phyloP scores from a whole-genome alignment of 1,284 basidiomycete genomes.

The Ceratobasidium sp. region DNA sequence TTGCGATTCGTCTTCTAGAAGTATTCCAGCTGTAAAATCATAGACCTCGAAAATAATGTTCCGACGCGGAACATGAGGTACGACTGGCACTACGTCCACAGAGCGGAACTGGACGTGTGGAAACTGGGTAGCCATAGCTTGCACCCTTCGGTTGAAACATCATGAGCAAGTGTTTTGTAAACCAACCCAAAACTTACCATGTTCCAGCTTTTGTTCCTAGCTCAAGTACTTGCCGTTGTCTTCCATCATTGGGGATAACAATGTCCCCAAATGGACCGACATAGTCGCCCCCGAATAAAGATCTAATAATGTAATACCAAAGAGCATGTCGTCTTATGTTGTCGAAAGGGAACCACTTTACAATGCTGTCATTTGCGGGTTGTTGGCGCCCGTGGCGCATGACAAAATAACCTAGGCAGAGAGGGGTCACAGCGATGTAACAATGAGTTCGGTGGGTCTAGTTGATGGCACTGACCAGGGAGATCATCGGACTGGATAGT shows the following conservation, averaged over 20 bases:
- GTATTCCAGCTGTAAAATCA: neutral
- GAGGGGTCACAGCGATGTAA: too few relatives aligned
- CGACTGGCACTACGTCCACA: neutral
- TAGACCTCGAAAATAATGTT: slow-evolving; percentile 16
- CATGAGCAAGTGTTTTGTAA: neutral
- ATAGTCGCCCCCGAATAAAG: neutral
- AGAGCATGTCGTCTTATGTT: neutral
- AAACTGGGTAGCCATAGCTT: neutral
- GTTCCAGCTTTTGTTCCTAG: neutral
- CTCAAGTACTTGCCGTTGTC: neutral
- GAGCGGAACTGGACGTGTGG: neutral
- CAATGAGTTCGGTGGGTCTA: too few relatives aligned
- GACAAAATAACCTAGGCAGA: slow-evolving; percentile 1
- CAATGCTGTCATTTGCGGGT: neutral
- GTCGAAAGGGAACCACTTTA: neutral
- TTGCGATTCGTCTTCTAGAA: neutral
- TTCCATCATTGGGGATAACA: neutral
- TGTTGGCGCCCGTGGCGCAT: neutral
- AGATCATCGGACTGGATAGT: neutral
- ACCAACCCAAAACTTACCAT: neutral
- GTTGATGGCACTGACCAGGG: neutral
- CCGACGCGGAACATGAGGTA: neutral
- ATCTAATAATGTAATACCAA: neutral
- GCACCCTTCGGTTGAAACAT: neutral
- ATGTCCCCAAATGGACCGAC: neutral